phyloP scores from a whole-genome alignment of 305 asterid species.

The Fraxinus latifolia region DNA sequence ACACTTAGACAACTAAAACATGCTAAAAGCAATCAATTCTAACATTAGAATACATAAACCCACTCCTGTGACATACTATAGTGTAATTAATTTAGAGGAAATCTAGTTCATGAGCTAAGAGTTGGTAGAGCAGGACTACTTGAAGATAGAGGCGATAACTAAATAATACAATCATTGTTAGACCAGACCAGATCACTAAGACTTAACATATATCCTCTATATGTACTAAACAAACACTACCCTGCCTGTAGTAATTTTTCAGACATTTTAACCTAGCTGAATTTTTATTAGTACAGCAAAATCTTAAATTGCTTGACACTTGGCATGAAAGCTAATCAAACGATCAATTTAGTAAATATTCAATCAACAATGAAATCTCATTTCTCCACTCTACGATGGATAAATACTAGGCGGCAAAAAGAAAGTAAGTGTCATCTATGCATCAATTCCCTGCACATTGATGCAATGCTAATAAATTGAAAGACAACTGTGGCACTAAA shows the following conservation, averaged over 20 bases:
- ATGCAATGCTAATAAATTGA: neutral
- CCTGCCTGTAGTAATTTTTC: neutral
- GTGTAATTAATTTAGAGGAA: neutral
- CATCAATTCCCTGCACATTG: neutral
- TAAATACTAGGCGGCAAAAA: neutral
- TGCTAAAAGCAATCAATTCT: slow-evolving; percentile 3
- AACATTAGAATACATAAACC: neutral
- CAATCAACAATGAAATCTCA: neutral
- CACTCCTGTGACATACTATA: neutral
- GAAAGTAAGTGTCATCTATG: neutral
- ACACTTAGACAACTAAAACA: slow-evolving; percentile 19
- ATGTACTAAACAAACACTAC: neutral
- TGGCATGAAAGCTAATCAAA: neutral
- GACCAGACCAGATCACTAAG: neutral
- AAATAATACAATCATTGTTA: neutral
- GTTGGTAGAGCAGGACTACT: neutral
- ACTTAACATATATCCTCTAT: neutral
- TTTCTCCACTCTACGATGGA: neutral
- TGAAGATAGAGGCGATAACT: neutral
- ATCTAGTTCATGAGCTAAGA: neutral
- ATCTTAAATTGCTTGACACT: neutral
- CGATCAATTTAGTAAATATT: neutral
- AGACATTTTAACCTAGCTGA: neutral
- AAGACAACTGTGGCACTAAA: neutral
- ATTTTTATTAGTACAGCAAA: neutral